Evolutionary conservation across 768 basidiomycete genomes (phyloP), one percentile per base, ranked within the genome.

Genomic region (Brasilioporus rufonigricans): DNA sequence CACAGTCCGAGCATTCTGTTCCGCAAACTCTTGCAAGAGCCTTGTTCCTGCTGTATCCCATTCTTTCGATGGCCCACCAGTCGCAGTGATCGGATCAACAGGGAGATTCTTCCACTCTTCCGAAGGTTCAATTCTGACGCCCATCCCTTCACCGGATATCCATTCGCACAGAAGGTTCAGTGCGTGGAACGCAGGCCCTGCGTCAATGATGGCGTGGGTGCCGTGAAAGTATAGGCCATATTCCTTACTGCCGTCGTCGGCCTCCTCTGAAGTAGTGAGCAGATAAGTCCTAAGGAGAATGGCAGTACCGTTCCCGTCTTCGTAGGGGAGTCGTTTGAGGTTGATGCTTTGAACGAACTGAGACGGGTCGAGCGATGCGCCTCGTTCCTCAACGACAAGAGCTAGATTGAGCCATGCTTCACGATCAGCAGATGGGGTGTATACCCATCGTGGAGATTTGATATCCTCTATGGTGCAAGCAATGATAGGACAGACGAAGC

Each of bases 71-170:
- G 32, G 52, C 5, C 66, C 65, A 10, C 68, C 66, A 0, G 54
- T 70, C 2, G 66, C 68, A 29, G 51, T 52, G 24, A 68, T 56
- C 6, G 63, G 65, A 23, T 69, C 68, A 5, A 58, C 55, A 1
- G 68, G 67, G 14, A 67, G 63, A 36, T 67, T 60, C 24, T 52
- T 59, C 65, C 65, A 65, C 33, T 70, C 66, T 29, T 65, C 53
- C 13, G 31, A 58, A 35, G 48, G 55, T 1, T 55, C 39, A 5
- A 62, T 48, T 11, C 0, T 32, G 32, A 65, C 40, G 8, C 56
- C 50, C 48, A 65, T 52, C 0, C 60, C 60, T 3, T 49, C 45
- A 3, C 39, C 48, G 18, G 63, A 62, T 1, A 64, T 65, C 63
- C 67, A 66, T 51, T 52, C 58, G 23, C 52, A 61, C 65, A 60